Percentiles rank a stretch among this genome's conserved stretches.
Conservation (phyloP, 345 rosid genomes). For the Citrus hindsii region DNA sequence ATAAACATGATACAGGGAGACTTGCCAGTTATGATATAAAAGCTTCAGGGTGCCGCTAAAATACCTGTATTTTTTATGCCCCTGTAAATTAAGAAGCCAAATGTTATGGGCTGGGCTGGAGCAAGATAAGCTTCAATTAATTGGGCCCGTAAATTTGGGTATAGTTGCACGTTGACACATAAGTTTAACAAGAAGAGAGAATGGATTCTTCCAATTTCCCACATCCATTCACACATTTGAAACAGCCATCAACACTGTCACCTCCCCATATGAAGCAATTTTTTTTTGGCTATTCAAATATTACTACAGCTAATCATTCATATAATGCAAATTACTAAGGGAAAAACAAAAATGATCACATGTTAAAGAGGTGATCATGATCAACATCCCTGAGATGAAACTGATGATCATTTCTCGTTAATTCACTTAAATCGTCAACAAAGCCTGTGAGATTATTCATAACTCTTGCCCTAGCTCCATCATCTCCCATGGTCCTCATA, state of each 20-base stretch:
- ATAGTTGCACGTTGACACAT: too few relatives aligned
- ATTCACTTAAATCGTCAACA: slow-evolving; percentile 17
- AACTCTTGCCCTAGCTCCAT: slow-evolving; percentile 25
- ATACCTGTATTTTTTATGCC: too few relatives aligned
- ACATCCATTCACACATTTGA: too few relatives aligned
- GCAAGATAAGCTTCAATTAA: too few relatives aligned
- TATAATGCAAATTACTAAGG: neutral
- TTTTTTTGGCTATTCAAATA: neutral
- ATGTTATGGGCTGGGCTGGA: too few relatives aligned
- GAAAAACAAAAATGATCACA: neutral
- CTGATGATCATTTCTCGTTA: neutral
- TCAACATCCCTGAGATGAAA: neutral
- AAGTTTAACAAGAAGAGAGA: too few relatives aligned
- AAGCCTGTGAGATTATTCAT: slow-evolving; percentile 26
- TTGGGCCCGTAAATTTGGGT: too few relatives aligned
- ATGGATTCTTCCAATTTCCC: too few relatives aligned
- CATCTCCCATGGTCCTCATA: slow-evolving; percentile 37
- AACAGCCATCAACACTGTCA: neutral
- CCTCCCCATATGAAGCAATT: neutral
- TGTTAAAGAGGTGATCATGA: neutral
- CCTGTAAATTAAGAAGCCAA: too few relatives aligned
- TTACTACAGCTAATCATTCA: neutral
- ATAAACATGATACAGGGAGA: too few relatives aligned
- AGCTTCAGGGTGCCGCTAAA: too few relatives aligned
- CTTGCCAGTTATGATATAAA: too few relatives aligned